phyloP scores from a whole-genome alignment of 139 green algal genomes.

The Chlorella sp. region DNA sequence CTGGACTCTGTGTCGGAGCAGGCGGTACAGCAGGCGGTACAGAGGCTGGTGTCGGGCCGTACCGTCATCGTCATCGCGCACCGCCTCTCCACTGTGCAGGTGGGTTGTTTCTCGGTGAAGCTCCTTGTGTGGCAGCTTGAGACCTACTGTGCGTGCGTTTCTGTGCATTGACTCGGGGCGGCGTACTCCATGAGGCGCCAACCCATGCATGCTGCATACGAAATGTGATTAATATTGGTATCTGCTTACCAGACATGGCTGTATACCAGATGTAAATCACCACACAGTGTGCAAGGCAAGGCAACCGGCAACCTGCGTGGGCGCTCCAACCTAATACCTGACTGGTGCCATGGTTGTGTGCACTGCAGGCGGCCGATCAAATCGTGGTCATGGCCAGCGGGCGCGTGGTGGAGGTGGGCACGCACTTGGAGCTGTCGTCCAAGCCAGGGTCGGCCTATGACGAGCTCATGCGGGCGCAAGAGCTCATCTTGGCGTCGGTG shows the following conservation, averaged over 20 bases:
- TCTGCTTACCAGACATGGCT: neutral
- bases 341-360: too few species aligned
- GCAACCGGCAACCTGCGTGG: too few species aligned
- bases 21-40: constrained; percentile 48
- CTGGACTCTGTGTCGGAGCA: constrained; percentile 9
- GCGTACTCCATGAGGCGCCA: too few species aligned
- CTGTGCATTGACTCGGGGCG: neutral
- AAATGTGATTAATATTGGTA: neutral
- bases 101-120: neutral
- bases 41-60: constrained; percentile 73
- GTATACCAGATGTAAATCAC: neutral
- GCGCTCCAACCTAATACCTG: too few species aligned
- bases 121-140: too few species aligned
- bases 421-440: constrained; percentile 23
- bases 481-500: constrained; percentile 3
- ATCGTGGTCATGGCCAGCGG: constrained; percentile 16
- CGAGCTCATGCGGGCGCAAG: constrained; percentile 5
- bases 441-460: neutral
- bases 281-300: too few species aligned
- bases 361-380: constrained; percentile 11
- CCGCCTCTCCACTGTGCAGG: constrained; percentile 18
- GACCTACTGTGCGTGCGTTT: too few species aligned
- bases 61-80: constrained; percentile 94
- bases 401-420: constrained; percentile 21
- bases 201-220: neutral